Base-by-base conservation (phyloP, 805 yeast species). In the Phaffomyces opuntiae region DNA sequence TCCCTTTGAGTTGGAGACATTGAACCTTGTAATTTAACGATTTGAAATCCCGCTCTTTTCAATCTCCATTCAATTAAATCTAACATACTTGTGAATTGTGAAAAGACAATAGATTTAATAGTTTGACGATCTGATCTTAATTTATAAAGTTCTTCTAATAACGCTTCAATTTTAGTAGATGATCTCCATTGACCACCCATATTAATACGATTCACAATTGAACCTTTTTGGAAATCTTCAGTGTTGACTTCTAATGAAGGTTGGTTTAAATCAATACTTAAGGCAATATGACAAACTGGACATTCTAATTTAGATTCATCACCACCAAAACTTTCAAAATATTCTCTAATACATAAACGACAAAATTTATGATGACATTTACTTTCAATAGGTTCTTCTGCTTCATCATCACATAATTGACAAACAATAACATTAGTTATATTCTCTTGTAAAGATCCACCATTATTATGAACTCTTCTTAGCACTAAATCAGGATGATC, bases 1-100 rank as follows among this genome's bases (percentile, higher is more conserved):
- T 90, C 97, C 62, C 99, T 76, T 61, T 93, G 99, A 16, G 80
- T 78, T 2, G 99, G 99, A 0, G 96, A 81, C 98, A 93, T 93
- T 32, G 90, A 87, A 25, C 99, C 99, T 63, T 88, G 97, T 49
- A 93, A 66, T 61, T 93, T 90, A 27, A 88, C 98, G 0, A 96
- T 91, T 53, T 84, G 80, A 62, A 93, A 93, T 0, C 99, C 99
- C 0, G 98, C 98, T 43, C 96, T 73, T 52, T 86, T 83, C 56
- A 93, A 68, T 51, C 99, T 70, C 98, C 99, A 93, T 59, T 93
- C 98, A 5, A 93, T 89, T 43, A 93, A 69, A 64, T 93, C 99
- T 48, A 93, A 67, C 98, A 93, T 93, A 38, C 95, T 83, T 0
- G 98, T 93, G 63, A 93, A 93, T 65, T 93, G 99, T 0, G 98